These are phyloP conservation scores for Aureobasidium sp. DNA, from an alignment of 2,329 filamentous ascomycete species.

Conservation along the genomic window DNA sequence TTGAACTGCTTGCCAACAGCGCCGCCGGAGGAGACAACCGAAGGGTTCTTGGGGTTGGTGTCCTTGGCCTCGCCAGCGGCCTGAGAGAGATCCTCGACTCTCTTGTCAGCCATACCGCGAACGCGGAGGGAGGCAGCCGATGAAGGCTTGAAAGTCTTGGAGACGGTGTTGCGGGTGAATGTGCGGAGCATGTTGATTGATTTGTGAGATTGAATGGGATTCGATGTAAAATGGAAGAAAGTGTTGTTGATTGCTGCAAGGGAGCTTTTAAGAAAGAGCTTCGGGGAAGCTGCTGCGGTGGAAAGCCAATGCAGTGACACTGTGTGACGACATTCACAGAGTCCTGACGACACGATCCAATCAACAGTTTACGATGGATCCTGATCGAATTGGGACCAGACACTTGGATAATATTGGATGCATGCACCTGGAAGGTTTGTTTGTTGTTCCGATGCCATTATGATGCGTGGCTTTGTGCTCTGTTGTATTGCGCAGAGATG, in stretches of 20 bases:
- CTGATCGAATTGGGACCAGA: not conserved
- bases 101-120: constrained; percentile 11
- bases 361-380: not conserved
- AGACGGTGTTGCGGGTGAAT: constrained; percentile 11
- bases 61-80: constrained; percentile 12
- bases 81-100: constrained; percentile 9
- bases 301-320: not conserved
- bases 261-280: not conserved
- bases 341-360: constrained; percentile 2
- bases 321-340: not conserved
- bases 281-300: not conserved
- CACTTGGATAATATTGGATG: not conserved
- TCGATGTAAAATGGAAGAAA: not conserved
- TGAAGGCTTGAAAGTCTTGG: constrained; percentile 12
- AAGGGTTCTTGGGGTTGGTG: constrained; percentile 21
- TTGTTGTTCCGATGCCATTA: not conserved
- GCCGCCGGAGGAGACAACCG: constrained; percentile 40
- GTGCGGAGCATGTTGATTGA: constrained; percentile 12
- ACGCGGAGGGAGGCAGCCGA: not conserved
- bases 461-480: not conserved
- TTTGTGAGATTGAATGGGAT: not conserved
- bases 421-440: not conserved
- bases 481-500: not conserved
- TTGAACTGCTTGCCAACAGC: constrained; percentile 49
- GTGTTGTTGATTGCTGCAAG: not conserved